Conservation (phyloP, 202 grass and related monocot species). For the Thinopyrum obtusiflorum region DNA sequence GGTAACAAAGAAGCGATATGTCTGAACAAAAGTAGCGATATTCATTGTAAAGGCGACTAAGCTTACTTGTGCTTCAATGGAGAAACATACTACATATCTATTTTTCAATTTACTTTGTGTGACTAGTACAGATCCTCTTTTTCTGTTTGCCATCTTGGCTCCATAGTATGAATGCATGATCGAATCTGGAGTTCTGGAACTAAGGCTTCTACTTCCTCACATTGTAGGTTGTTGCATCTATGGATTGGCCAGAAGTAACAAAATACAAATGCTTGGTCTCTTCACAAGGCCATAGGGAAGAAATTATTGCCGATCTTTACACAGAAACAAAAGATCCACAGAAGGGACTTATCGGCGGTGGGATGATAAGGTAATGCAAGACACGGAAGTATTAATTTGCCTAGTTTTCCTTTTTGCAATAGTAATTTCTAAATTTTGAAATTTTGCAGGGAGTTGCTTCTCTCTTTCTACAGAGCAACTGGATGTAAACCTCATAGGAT, state of each 20-base stretch:
- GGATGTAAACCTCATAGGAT: slow-evolving; percentile 40
- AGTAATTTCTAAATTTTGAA: background rate
- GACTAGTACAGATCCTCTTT: background rate
- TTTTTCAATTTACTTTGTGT: background rate
- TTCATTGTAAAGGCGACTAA: background rate
- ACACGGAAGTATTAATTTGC: background rate
- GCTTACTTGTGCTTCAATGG: background rate
- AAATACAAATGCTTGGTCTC: slow-evolving; percentile 68
- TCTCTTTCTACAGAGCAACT: slow-evolving; percentile 40
- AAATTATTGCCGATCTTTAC: slow-evolving; percentile 61
- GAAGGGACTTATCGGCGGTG: slow-evolving; percentile 23
- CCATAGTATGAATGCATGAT: background rate
- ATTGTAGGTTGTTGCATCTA: slow-evolving; percentile 63
- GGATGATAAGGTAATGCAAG: slow-evolving; percentile 58
- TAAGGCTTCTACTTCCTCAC: background rate
- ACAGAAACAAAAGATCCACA: slow-evolving; percentile 37
- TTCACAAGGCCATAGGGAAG: slow-evolving; percentile 50
- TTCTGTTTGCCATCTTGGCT: background rate
- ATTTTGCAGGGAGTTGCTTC: slow-evolving; percentile 44
- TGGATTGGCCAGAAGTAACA: slow-evolving; percentile 74
- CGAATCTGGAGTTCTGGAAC: background rate
- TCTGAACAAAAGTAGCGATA: background rate
- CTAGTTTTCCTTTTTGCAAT: background rate
- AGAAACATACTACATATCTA: background rate
- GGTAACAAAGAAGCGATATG: background rate